Percentiles rank a stretch among this genome's conserved stretches.
phyloP scores from a whole-genome alignment of 73 alveolate genomes.

The Tetrahymena elliotti region DNA sequence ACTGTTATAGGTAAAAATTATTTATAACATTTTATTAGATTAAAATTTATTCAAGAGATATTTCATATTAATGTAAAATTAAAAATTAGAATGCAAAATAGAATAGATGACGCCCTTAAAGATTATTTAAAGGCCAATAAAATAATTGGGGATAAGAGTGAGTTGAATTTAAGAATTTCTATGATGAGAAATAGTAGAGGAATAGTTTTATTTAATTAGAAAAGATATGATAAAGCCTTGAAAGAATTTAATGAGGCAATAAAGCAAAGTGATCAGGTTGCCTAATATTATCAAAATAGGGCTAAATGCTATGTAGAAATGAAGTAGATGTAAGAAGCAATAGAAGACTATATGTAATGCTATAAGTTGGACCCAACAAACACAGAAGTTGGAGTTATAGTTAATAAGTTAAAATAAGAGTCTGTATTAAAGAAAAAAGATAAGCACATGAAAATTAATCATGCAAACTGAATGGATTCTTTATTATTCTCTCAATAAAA shows the following conservation, averaged over 20 bases:
- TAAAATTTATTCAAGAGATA: too few species aligned
- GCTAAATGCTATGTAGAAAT: not conserved
- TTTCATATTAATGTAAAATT: not conserved
- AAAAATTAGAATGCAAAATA: not conserved
- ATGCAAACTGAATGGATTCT: not conserved
- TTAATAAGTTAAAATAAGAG: not conserved
- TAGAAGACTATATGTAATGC: not conserved
- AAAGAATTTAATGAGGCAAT: not conserved
- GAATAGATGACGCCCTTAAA: not conserved
- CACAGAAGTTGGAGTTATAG: not conserved
- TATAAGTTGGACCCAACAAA: not conserved
- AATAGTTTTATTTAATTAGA: not conserved
- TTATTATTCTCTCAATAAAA: too few species aligned
- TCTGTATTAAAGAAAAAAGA: not conserved
- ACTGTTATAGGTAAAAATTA: constrained; percentile 11
- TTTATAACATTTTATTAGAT: not conserved
- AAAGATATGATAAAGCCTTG: not conserved
- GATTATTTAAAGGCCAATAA: not conserved
- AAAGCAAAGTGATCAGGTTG: not conserved
- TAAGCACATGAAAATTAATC: not conserved
- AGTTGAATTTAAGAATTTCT: not conserved
- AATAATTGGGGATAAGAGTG: not conserved
- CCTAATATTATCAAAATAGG: not conserved
- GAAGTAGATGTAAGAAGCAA: not conserved
- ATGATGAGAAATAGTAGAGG: not conserved